Evolutionary conservation across 768 basidiomycete species (phyloP).

Genomic region (Boletus bicolor): DNA sequence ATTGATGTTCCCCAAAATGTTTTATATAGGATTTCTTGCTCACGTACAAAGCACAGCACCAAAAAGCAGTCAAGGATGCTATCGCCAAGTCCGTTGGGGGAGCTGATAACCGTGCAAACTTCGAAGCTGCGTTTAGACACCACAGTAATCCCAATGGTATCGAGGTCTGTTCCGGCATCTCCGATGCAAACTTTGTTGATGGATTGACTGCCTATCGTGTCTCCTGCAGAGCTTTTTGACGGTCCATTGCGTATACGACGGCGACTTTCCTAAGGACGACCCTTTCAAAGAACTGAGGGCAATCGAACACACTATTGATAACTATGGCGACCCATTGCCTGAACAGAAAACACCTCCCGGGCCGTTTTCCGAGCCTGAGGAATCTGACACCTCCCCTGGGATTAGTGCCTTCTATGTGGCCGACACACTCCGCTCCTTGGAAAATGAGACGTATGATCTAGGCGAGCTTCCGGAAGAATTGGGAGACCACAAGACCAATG

Average conservation of each 20-base stretch:
- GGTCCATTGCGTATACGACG: constrained; percentile 1
- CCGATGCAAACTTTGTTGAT: not conserved
- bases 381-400: not conserved
- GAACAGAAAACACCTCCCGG: not conserved
- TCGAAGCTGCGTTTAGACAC: constrained; percentile 6
- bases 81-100: not conserved
- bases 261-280: not conserved
- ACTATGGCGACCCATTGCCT: not conserved
- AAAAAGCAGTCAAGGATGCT: constrained; percentile 3
- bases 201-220: too few species aligned
- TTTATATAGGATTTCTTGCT: constrained; percentile 4
- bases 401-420: not conserved
- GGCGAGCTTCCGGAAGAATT: not conserved
- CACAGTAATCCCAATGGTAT: not conserved
- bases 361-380: not conserved
- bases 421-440: not conserved
- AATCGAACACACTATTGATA: not conserved
- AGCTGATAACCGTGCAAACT: constrained; percentile 6
- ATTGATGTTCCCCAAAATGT: not conserved
- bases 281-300: not conserved
- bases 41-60: not conserved
- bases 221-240: not conserved
- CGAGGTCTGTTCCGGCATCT: not conserved
- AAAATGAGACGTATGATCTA: not conserved
- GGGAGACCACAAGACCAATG: not conserved